Conservation (phyloP, 306 rosid genomes). For the Sechiopsis laciniata region DNA sequence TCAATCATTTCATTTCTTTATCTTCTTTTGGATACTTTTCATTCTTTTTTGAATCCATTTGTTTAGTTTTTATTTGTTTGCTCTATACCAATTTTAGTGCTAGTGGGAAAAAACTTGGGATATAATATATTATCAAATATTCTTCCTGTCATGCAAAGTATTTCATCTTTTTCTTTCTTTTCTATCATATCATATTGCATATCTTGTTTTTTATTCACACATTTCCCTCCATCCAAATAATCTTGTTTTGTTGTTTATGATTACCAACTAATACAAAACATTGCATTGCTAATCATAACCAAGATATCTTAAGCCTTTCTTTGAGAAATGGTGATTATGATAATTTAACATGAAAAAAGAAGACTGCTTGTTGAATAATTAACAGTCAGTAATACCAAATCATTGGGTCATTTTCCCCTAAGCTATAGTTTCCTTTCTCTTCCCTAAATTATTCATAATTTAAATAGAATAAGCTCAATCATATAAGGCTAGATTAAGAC, state of each 20-base stretch:
- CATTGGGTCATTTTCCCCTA: not conserved
- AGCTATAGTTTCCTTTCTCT: not conserved
- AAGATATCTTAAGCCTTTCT: not conserved
- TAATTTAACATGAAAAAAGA: not conserved
- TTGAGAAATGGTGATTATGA: not conserved
- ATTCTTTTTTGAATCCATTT: not conserved
- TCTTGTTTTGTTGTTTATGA: conserved; percentile 6
- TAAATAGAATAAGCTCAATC: no score
- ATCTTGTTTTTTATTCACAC: not conserved
- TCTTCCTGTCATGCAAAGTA: not conserved
- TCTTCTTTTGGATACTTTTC: not conserved
- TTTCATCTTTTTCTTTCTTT: not conserved
- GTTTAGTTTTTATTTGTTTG: not conserved
- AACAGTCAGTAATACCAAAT: not conserved
- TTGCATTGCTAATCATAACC: conserved; percentile 7
- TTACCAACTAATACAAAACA: not conserved
- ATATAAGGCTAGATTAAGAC: no score
- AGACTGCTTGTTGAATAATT: not conserved
- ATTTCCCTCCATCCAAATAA: not conserved
- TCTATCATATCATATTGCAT: not conserved
- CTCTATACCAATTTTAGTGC: no score
- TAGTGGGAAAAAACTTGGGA: not conserved
- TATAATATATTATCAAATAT: not conserved
- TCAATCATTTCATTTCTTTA: conserved; percentile 1
- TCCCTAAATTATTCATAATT: not conserved